Conservation (phyloP, 2,329 filamentous ascomycete genomes). For the Ascochyta clinopodiicola region DNA sequence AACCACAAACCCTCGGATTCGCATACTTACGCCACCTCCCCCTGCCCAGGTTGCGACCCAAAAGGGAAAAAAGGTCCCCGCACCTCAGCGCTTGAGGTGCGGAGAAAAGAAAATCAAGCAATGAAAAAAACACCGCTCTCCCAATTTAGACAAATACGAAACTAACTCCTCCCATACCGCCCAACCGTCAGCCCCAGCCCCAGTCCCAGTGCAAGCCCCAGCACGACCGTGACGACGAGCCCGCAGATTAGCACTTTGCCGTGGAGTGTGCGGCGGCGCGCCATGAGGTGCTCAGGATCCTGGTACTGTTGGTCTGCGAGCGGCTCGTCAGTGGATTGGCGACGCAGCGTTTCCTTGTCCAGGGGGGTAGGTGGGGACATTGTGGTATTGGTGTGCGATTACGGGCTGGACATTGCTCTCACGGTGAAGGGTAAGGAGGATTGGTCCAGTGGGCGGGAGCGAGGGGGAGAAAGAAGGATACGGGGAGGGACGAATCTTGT, state of each 20-base stretch:
- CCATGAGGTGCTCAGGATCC: background rate
- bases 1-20: too few relatives aligned
- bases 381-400: background rate
- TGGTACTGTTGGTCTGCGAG: background rate
- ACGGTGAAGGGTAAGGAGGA: too few relatives aligned
- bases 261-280: background rate
- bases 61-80: too few relatives aligned
- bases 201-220: constrained; percentile 62
- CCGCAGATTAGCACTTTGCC: constrained; percentile 35
- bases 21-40: too few relatives aligned
- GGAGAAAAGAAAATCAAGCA: too few relatives aligned
- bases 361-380: background rate
- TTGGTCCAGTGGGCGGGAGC: too few relatives aligned
- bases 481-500: background rate
- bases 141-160: too few relatives aligned
- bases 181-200: constrained; percentile 60
- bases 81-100: too few relatives aligned
- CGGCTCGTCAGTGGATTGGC: constrained; percentile 1
- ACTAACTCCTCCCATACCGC: constrained; percentile 9
- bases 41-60: too few relatives aligned
- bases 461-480: too few relatives aligned
- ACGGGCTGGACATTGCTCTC: background rate
- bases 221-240: constrained; percentile 34
- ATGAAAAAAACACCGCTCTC: too few relatives aligned
- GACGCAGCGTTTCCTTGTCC: constrained; percentile 10